Evolutionary conservation across 2,329 filamentous ascomycete genomes (phyloP).

Genomic region (Colletotrichum sidae): DNA sequence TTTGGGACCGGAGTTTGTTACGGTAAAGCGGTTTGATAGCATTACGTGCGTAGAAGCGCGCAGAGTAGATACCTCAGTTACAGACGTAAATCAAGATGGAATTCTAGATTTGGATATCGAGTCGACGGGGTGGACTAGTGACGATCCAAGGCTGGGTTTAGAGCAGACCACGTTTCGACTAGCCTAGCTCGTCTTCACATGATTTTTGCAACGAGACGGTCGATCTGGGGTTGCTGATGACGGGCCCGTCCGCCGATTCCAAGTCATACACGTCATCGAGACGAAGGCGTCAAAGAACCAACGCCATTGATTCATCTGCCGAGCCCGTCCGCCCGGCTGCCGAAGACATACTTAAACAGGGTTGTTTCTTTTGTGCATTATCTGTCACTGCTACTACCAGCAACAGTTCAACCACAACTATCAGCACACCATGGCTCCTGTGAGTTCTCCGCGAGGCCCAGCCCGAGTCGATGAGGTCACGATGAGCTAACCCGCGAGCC

Average conservation of each 20-base stretch:
- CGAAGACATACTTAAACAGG: background rate
- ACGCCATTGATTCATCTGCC: conserved; percentile 4
- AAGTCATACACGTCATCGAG: conserved; percentile 38
- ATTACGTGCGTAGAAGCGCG: conserved; percentile 17
- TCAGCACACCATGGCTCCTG: conserved; percentile 24
- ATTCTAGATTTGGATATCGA: background rate
- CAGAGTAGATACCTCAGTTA: conserved; percentile 20
- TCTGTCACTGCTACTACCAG: background rate
- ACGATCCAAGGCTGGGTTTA: background rate
- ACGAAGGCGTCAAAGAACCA: conserved; percentile 32
- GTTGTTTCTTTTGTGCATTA: background rate
- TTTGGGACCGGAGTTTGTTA: conserved; percentile 12
- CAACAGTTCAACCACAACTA: background rate
- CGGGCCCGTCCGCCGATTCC: conserved; percentile 18
- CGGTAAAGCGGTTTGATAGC: conserved; percentile 5
- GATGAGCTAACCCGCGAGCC: conserved; percentile 4
- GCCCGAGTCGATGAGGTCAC: background rate
- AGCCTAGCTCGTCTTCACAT: conserved; percentile 18
- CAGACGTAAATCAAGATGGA: background rate
- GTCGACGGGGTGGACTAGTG: background rate
- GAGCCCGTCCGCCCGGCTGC: background rate
- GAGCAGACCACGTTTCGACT: background rate
- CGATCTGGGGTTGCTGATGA: background rate
- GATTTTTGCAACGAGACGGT: conserved; percentile 16
- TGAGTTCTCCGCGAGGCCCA: conserved; percentile 5